phyloP scores from a whole-genome alignment of 2,329 filamentous ascomycete genomes.

The Claviceps africana region DNA sequence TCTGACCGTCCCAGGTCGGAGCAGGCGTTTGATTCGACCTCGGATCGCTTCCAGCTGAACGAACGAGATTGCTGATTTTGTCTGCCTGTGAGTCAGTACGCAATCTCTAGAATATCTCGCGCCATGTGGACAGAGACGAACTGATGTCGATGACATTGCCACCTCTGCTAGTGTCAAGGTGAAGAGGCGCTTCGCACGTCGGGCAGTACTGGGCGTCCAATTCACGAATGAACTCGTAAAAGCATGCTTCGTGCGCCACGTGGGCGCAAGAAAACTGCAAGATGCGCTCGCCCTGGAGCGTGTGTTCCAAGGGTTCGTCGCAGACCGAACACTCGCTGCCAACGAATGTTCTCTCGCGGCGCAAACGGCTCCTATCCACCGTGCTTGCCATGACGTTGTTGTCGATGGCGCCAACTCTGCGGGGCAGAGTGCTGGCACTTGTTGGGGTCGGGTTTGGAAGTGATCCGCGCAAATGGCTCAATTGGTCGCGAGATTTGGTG shows the following conservation, averaged over 20 bases:
- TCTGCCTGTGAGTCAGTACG: slow-evolving; percentile 39
- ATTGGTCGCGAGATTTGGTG: slow-evolving; percentile 13
- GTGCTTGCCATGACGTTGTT: slow-evolving; percentile 31
- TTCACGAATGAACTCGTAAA: slow-evolving; percentile 95
- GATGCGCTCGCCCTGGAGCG: slow-evolving; percentile 81
- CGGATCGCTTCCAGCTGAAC: slow-evolving; percentile 56
- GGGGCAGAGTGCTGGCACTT: slow-evolving; percentile 16
- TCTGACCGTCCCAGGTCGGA: slow-evolving; percentile 56
- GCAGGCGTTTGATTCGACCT: slow-evolving; percentile 38
- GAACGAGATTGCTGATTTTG: slow-evolving; percentile 87
- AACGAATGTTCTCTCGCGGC: slow-evolving; percentile 87
- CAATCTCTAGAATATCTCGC: slow-evolving; percentile 10
- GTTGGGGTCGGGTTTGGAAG: slow-evolving; percentile 21
- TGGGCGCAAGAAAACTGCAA: slow-evolving; percentile 94
- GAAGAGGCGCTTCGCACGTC: slow-evolving; percentile 80
- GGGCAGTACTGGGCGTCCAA: slow-evolving; percentile 91
- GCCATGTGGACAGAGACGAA: slow-evolving; percentile 24
- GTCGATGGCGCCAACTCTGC: slow-evolving; percentile 23
- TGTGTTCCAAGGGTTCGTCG: slow-evolving; percentile 93
- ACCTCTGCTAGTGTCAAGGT: slow-evolving; percentile 81
- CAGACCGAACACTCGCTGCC: slow-evolving; percentile 91
- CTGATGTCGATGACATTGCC: slow-evolving; percentile 88
- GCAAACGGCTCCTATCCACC: slow-evolving; percentile 59
- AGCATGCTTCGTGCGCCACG: slow-evolving; percentile 94
- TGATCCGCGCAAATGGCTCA: slow-evolving; percentile 17